These are phyloP conservation scores for Beauveria australis DNA, from an alignment of 2,329 filamentous ascomycete genomes.

Conservation along the genomic window DNA sequence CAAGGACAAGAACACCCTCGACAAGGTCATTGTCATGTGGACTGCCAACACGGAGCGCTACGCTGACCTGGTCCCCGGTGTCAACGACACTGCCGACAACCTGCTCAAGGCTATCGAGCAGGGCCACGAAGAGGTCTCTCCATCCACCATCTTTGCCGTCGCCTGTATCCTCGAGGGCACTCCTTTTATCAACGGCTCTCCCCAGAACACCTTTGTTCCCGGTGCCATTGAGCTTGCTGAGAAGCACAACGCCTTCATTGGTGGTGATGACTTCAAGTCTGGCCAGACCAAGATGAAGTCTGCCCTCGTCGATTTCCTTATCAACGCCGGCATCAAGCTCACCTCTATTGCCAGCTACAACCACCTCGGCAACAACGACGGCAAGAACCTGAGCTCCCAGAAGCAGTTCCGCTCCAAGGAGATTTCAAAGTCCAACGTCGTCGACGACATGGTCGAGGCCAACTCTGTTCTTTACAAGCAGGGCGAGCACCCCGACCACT, in stretches of 20 bases:
- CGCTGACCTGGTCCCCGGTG: slow-evolving; percentile 74
- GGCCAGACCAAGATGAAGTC: slow-evolving; percentile 99
- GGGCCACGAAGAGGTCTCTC: slow-evolving; percentile 85
- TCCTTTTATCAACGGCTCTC: slow-evolving; percentile 98
- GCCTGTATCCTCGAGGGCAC: slow-evolving; percentile 82
- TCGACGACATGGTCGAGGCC: slow-evolving; percentile 98
- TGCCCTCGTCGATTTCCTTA: slow-evolving; percentile 93
- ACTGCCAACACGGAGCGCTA: slow-evolving; percentile 98
- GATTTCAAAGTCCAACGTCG: slow-evolving; percentile 98
- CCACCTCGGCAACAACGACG: slow-evolving; percentile 98
- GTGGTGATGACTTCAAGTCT: slow-evolving; percentile 98
- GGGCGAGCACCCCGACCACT: slow-evolving; percentile 94
- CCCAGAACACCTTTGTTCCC: slow-evolving; percentile 97
- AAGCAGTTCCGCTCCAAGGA: slow-evolving; percentile 99
- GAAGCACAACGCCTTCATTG: slow-evolving; percentile 81
- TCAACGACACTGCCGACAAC: slow-evolving; percentile 97
- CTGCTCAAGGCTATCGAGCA: slow-evolving; percentile 77
- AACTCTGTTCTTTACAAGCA: slow-evolving; percentile 85
- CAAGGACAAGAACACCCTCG: slow-evolving; percentile 74
- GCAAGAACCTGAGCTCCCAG: slow-evolving; percentile 96
- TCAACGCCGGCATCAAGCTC: slow-evolving; percentile 97
- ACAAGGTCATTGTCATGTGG: slow-evolving; percentile 97
- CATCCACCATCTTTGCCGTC: slow-evolving; percentile 92
- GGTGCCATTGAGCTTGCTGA: slow-evolving; percentile 85
- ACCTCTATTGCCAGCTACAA: slow-evolving; percentile 99